phyloP scores from a whole-genome alignment of 306 rosid genomes.

The Vigna angularis region DNA sequence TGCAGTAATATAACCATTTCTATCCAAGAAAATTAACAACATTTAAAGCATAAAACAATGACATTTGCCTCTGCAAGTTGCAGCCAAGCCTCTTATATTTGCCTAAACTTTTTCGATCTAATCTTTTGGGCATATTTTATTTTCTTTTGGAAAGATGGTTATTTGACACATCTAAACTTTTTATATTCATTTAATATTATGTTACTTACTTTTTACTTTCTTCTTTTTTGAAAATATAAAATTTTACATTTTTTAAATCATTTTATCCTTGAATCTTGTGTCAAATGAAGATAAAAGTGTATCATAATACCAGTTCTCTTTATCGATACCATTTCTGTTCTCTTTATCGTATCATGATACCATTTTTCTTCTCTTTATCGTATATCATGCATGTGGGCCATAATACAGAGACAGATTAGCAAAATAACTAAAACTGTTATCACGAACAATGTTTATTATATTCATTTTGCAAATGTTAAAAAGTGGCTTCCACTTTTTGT shows the following conservation, averaged over 20 bases:
- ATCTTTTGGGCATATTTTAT: conserved; percentile 45
- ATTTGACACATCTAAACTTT: no score
- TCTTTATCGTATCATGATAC: no score
- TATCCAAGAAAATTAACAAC: conserved; percentile 10
- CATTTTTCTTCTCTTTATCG: neutral
- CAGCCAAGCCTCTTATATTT: conserved; percentile 59
- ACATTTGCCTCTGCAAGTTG: conserved; percentile 54
- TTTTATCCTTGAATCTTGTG: no score
- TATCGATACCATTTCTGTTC: no score
- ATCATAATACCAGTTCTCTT: accelerated
- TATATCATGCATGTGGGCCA: conserved; percentile 56
- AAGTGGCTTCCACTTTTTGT: conserved; percentile 48
- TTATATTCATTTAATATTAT: no score
- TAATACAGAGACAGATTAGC: conserved; percentile 42
- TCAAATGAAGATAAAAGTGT: no score
- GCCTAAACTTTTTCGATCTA: conserved; percentile 56
- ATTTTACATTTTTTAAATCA: no score
- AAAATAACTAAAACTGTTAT: conserved; percentile 34
- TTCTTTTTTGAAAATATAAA: no score
- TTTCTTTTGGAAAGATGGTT: neutral
- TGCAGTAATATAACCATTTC: conserved; percentile 18
- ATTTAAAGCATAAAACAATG: conserved; percentile 42
- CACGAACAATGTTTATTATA: conserved; percentile 24
- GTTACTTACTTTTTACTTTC: no score
- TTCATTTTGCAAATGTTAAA: conserved; percentile 28